Base-by-base conservation (phyloP, 2,329 filamentous ascomycete genomes). In the Fonsecaea monophora region DNA sequence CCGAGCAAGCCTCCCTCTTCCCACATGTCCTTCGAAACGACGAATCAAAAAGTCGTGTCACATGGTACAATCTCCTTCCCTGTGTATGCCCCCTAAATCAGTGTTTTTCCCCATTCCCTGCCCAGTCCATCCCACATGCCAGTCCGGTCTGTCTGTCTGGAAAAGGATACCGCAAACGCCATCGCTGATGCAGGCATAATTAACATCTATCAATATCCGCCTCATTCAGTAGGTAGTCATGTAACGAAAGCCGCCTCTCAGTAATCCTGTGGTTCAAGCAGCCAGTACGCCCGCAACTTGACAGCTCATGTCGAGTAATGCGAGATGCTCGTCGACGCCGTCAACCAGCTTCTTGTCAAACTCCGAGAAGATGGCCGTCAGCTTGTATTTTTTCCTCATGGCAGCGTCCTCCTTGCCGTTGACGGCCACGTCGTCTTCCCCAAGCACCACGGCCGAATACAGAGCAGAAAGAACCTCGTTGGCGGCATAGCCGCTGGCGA, bases 401-500 rank as follows among this genome's bases (percentile, higher is more conserved):
- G 45, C 59, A 0, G 45, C 45, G 18, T 34, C 59, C 6, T 10
- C 34, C 5, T 61, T 48, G 34, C 59, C 48, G 15, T 38, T 53
- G 30, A 53, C 53, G 32, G n/a, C 45, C 15, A 38, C 32, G 30
- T 97, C 89, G 7, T 89, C 85, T 77, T 98, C 95, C 75, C 97
- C 92, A 75, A 87, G 92, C 34, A 97, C 86, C 42, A 98, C 82
- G 32, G 86, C 83, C 78, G 95, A 90, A 75, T 97, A 98, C 50
- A 97, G 82, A 84, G 97, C 93, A 18, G 86, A 82, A 42, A 98
- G 85, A 32, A 97, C 87, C 79, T 98, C 95, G 6, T 89, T 89
- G 30, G 94, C 95, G 77, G 94, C 97, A 94, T 95, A 99, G 8
- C 95, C 95, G 80, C 98, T 95, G 0, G 94, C 94, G 55, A 98